Conservation (phyloP, 306 rosid species). For the Rosa multiflora region DNA sequence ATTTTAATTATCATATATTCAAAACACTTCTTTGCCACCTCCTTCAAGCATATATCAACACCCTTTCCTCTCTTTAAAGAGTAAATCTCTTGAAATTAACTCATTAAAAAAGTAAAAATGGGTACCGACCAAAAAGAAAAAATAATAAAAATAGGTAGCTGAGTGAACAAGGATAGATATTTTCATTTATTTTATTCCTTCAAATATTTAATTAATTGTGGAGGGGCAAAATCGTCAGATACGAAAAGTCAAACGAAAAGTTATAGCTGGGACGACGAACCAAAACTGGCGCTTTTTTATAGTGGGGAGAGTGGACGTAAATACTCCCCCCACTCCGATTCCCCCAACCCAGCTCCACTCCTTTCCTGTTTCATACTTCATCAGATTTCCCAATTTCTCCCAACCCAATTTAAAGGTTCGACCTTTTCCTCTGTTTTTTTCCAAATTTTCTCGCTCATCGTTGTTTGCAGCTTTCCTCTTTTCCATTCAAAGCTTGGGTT, state of each 20-base stretch:
- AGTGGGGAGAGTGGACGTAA: background rate
- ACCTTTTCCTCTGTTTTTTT: background rate
- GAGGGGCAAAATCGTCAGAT: constrained; percentile 2
- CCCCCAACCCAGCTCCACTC: constrained; percentile 15
- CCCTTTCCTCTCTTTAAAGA: background rate
- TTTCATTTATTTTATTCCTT: background rate
- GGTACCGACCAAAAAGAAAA: background rate
- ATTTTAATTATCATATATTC: too few relatives aligned
- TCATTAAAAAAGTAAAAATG: background rate
- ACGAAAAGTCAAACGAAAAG: constrained; percentile 25
- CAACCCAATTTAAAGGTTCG: background rate
- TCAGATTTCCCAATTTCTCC: background rate
- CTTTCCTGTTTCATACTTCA: background rate
- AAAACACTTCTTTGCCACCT: background rate
- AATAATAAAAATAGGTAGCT: background rate
- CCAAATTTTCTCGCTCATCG: background rate
- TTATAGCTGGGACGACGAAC: constrained; percentile 22
- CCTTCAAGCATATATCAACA: background rate
- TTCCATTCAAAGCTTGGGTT: background rate
- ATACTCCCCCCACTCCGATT: constrained; percentile 8
- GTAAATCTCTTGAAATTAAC: background rate
- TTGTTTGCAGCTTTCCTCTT: background rate
- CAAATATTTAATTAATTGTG: background rate
- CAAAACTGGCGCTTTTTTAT: constrained; percentile 34
- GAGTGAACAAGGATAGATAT: background rate